phyloP scores from a whole-genome alignment of 108 stramenopile species.

The Discostella stelligeroides region DNA sequence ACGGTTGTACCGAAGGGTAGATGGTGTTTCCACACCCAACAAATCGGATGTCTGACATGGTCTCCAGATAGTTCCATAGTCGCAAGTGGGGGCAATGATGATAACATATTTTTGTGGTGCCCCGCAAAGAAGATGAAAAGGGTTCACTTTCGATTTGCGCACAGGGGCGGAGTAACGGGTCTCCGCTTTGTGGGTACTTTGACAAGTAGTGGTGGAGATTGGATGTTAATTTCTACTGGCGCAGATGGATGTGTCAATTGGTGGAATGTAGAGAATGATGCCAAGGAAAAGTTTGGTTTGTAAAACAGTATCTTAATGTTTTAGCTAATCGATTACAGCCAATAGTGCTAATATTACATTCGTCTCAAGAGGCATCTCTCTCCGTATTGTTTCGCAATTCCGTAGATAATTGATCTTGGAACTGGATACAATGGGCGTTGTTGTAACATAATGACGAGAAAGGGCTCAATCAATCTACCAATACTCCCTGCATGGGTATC shows the following conservation, averaged over 20 bases:
- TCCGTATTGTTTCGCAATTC: too few species aligned
- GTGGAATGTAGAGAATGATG: slow-evolving; percentile 83
- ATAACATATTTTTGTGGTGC: slow-evolving; percentile 82
- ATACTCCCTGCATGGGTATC: too few species aligned
- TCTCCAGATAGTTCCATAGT: slow-evolving; percentile 70
- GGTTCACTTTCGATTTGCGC: slow-evolving; percentile 81
- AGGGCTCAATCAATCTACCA: too few species aligned
- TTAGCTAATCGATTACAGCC: too few species aligned
- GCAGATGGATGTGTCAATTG: slow-evolving; percentile 82
- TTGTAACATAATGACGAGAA: too few species aligned
- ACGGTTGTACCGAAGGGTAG: slow-evolving; percentile 61
- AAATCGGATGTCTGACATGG: slow-evolving; percentile 74
- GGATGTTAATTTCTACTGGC: slow-evolving; percentile 87
- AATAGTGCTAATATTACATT: too few species aligned
- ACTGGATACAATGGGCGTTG: too few species aligned
- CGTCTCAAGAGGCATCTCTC: too few species aligned
- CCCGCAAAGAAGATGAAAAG: slow-evolving; percentile 71
- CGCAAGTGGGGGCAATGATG: slow-evolving; percentile 83
- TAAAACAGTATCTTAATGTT: neutral
- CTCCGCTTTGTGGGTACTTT: slow-evolving; percentile 54
- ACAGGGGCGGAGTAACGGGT: slow-evolving; percentile 82
- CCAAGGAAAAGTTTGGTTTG: slow-evolving; percentile 70
- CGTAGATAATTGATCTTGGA: too few species aligned
- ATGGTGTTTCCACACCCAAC: slow-evolving; percentile 88
- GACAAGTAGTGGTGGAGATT: slow-evolving; percentile 11